Conservation (phyloP, 1,284 basidiomycete genomes). For the Microbotryomycetes sp. region DNA sequence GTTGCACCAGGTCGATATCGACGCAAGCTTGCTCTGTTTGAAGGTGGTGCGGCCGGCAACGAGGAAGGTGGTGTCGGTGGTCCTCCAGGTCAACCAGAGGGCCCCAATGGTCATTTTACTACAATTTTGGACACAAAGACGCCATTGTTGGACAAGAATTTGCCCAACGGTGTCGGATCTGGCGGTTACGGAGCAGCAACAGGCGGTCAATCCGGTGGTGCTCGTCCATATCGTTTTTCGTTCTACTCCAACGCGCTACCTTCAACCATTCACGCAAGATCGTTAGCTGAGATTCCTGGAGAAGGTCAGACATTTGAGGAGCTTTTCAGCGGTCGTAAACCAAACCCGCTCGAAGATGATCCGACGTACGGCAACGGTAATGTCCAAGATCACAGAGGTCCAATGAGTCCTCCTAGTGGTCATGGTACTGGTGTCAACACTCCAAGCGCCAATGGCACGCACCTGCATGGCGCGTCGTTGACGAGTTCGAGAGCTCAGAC, state of each 20-base stretch:
- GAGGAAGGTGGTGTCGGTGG: slow-evolving; percentile 45
- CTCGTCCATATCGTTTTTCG: slow-evolving; percentile 92
- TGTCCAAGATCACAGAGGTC: neutral
- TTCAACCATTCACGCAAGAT: slow-evolving; percentile 90
- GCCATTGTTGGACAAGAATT: slow-evolving; percentile 41
- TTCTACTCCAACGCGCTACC: slow-evolving; percentile 94
- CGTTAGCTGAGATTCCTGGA: slow-evolving; percentile 84
- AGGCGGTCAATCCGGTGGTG: slow-evolving; percentile 55
- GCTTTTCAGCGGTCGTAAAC: slow-evolving; percentile 61
- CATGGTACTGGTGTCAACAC: neutral
- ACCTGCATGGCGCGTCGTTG: neutral
- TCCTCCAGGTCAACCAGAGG: slow-evolving; percentile 44
- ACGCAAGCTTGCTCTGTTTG: slow-evolving; percentile 87
- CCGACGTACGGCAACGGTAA: slow-evolving; percentile 7
- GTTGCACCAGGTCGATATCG: slow-evolving; percentile 55
- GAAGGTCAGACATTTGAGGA: slow-evolving; percentile 92
- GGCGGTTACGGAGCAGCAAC: slow-evolving; percentile 11
- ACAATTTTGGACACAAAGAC: slow-evolving; percentile 40
- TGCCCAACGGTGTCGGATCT: slow-evolving; percentile 14
- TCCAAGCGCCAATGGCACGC: neutral
- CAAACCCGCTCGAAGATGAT: slow-evolving; percentile 22
- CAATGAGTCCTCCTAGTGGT: neutral
- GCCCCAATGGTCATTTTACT: slow-evolving; percentile 25
- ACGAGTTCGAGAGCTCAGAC: slow-evolving; percentile 9
- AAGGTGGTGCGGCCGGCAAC: slow-evolving; percentile 50